Evolutionary conservation across 768 basidiomycete genomes (phyloP).

Genomic region (Megacollybia marginata): DNA sequence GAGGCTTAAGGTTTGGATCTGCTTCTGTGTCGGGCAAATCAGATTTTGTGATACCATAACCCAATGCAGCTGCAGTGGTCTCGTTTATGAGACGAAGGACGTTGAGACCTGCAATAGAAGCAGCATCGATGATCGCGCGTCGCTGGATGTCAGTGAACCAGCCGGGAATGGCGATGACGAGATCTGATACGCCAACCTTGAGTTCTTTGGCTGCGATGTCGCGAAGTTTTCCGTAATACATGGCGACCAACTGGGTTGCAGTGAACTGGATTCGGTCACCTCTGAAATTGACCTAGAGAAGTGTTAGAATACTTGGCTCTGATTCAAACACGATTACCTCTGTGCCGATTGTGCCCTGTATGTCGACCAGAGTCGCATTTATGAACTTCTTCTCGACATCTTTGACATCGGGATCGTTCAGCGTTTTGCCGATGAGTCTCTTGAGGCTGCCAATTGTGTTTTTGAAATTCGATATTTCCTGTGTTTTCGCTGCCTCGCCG

Average conservation of each 20-base stretch:
- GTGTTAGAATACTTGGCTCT: conserved; percentile 4
- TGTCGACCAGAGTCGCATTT: conserved; percentile 81
- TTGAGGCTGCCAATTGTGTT: conserved; percentile 95
- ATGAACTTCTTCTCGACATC: conserved; percentile 87
- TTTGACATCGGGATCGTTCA: conserved; percentile 75
- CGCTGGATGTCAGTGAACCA: conserved; percentile 96
- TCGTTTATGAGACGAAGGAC: conserved; percentile 95
- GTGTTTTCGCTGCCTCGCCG: conserved; percentile 94
- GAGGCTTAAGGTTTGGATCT: conserved; percentile 32
- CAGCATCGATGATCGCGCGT: conserved; percentile 84
- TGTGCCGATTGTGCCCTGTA: conserved; percentile 73
- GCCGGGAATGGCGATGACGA: conserved; percentile 93
- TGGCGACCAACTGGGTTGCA: conserved; percentile 85
- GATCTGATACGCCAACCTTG: conserved; percentile 79
- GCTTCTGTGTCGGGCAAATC: conserved; percentile 83
- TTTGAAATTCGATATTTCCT: conserved; percentile 96
- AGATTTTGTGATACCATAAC: conserved; percentile 97
- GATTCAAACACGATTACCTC: conserved; percentile 48
- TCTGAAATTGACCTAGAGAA: conserved; percentile 72
- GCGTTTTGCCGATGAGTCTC: conserved; percentile 77
- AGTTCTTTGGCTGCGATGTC: conserved; percentile 84
- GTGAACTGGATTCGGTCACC: conserved; percentile 78
- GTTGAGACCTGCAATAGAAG: conserved; percentile 83
- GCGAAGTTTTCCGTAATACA: conserved; percentile 85
- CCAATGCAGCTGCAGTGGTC: conserved; percentile 90